phyloP scores from a whole-genome alignment of 139 green algal genomes.

The Chlorella sp. region DNA sequence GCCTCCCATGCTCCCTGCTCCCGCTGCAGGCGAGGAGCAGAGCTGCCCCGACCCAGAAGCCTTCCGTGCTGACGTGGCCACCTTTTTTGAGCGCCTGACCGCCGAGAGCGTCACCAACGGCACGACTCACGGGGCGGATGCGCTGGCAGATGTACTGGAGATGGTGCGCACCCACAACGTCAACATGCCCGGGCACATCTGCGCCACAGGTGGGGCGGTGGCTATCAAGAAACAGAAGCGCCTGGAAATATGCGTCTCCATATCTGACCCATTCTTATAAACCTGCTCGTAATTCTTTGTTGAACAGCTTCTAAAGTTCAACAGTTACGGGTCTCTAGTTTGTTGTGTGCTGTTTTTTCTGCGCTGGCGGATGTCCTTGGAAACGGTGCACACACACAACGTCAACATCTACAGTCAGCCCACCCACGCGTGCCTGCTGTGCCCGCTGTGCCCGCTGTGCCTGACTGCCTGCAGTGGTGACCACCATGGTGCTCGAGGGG shows the following conservation, averaged over 20 bases:
- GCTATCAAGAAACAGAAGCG: too few relatives aligned
- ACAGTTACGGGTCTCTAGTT: too few relatives aligned
- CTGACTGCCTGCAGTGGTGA: constrained; percentile 66
- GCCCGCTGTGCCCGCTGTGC: background rate
- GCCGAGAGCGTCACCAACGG: constrained; percentile 1
- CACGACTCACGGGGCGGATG: constrained; percentile 70
- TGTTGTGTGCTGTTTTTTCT: too few relatives aligned
- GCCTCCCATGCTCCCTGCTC: constrained; percentile 50
- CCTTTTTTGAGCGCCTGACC: constrained; percentile 51
- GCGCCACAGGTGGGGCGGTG: constrained; percentile 67
- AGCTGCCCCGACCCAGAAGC: constrained; percentile 73
- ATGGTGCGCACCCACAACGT: constrained; percentile 82
- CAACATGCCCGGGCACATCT: constrained; percentile 87
- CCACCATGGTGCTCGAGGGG: constrained; percentile 89
- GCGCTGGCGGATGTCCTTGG: too few relatives aligned
- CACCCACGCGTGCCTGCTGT: background rate
- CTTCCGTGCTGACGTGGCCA: constrained; percentile 67
- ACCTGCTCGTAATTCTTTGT: too few relatives aligned
- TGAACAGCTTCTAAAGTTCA: too few relatives aligned
- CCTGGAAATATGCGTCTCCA: too few relatives aligned
- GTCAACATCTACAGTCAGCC: too few relatives aligned
- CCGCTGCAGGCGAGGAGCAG: constrained; percentile 61
- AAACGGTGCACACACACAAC: too few relatives aligned
- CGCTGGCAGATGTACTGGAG: constrained; percentile 79
- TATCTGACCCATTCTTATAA: too few relatives aligned